These are phyloP conservation scores for Solanum paucissectum DNA, from an alignment of 257 asterid species.

Conservation along the genomic window DNA sequence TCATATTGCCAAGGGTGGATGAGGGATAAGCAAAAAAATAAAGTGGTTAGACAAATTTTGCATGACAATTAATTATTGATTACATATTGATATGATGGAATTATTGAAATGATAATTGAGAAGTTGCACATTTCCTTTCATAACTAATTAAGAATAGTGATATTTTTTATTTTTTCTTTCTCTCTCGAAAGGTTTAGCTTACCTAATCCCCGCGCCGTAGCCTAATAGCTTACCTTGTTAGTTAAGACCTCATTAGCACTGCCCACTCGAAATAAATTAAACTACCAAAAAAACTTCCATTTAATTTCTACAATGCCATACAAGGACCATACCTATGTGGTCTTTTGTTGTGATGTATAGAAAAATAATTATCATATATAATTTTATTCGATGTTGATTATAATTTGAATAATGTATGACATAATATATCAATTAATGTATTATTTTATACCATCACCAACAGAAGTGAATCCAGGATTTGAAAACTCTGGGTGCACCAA, in stretches of 20 bases:
- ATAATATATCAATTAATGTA: not conserved
- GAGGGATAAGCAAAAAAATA: not conserved
- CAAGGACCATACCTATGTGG: not conserved
- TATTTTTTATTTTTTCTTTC: not conserved
- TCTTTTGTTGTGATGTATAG: not conserved
- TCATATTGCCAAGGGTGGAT: not conserved
- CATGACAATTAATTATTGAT: not conserved
- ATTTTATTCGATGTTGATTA: too few relatives aligned
- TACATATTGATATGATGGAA: not conserved
- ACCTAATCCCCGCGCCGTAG: not conserved
- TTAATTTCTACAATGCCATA: not conserved
- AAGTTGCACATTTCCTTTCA: not conserved
- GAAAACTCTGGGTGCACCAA: too few relatives aligned
- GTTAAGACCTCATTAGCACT: not conserved
- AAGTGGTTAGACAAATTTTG: not conserved
- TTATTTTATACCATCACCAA: too few relatives aligned
- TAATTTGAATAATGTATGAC: not conserved
- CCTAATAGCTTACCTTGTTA: not conserved
- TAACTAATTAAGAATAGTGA: not conserved
- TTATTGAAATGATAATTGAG: not conserved
- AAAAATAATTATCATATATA: too few relatives aligned
- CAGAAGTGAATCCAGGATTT: too few relatives aligned
- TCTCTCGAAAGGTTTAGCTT: constrained; percentile 2
- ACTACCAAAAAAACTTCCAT: not conserved
- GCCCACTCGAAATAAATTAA: not conserved